Base-by-base conservation (phyloP, 2,329 filamentous ascomycete genomes). In the Alternaria sp. region DNA sequence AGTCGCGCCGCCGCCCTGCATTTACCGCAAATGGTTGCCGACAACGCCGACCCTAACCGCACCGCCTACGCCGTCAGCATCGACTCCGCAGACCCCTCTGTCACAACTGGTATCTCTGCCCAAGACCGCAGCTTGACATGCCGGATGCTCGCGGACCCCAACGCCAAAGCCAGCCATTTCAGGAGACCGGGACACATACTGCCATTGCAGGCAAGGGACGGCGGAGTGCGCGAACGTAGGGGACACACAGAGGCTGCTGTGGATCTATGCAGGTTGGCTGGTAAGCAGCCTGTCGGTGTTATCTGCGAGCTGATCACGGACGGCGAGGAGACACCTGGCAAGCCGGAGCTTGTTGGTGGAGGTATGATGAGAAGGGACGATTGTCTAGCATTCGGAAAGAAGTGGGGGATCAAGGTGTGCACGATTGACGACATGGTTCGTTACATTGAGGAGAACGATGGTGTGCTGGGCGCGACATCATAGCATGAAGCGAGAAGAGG, bases 231-330 rank as follows among this genome's bases (percentile, higher is more conserved):
- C 56, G 89, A 90, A 75, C 82, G 95, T 16, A 84, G 84, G 51
- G 95, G 95, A 4, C 95, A 99, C 79, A 99, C 95, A 11, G 95
- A 99, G 84, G 95, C 95, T 1, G 93, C 91, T 9, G 87, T 96
- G 5, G 95, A 99, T 78, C 89, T 99, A 76, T 97, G 94, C 78
- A 84, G 90, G 51, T 81, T 99, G 60, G 90, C 94, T 1, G 93
- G 93, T 1, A 94, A 78, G 59, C 79, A 81, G 63, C 85, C 86
- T 51, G 94, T 90, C 1, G 93, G 88, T 38, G 94, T 92, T 24
- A 98, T 98, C 74, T 92, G 91, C 70, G 95, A 99, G 83, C 81
- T 99, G 63, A 93, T 99, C 44, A 92, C 94, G 65, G 93, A 96
- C 69, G 94, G 94, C 1, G 87, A 87, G 64, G 87, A 89, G 78